These are phyloP conservation scores for Colletotrichum sp. DNA, from an alignment of 2,329 filamentous ascomycete species.

Conservation along the genomic window DNA sequence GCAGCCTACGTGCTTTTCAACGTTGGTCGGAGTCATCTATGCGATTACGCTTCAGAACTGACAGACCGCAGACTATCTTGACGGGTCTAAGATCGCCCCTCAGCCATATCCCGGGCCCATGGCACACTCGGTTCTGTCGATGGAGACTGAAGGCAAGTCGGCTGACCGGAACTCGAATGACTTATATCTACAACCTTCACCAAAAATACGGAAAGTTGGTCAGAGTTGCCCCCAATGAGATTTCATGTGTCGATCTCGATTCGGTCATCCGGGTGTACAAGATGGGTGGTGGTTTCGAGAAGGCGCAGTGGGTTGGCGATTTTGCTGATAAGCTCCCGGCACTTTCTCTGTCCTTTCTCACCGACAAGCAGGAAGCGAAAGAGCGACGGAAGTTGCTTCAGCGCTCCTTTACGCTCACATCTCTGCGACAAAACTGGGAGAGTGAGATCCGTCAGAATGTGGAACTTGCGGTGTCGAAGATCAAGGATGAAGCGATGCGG, in stretches of 20 bases:
- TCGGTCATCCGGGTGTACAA: background rate
- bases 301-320: background rate
- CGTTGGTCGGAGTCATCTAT: accelerated
- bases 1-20: background rate
- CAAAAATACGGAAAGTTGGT: background rate
- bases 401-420: constrained; percentile 39
- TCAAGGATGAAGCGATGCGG: constrained; percentile 43
- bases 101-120: background rate
- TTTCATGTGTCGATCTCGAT: background rate
- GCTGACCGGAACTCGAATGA: background rate
- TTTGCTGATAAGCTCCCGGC: background rate
- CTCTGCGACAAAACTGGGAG: constrained; percentile 32
- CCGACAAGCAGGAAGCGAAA: background rate
- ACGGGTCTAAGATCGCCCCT: background rate
- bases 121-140: background rate
- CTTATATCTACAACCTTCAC: background rate
- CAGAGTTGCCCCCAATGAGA: background rate
- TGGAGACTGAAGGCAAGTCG: background rate
- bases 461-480: constrained; percentile 44
- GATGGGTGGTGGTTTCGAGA: background rate
- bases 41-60: background rate
- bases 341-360: background rate
- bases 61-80: background rate
- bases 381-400: constrained; percentile 43
- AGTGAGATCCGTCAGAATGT: constrained; percentile 38